Percentiles rank a stretch among this genome's conserved stretches.
Conservation (phyloP, 768 basidiomycete species). For the Trametes punicea region DNA sequence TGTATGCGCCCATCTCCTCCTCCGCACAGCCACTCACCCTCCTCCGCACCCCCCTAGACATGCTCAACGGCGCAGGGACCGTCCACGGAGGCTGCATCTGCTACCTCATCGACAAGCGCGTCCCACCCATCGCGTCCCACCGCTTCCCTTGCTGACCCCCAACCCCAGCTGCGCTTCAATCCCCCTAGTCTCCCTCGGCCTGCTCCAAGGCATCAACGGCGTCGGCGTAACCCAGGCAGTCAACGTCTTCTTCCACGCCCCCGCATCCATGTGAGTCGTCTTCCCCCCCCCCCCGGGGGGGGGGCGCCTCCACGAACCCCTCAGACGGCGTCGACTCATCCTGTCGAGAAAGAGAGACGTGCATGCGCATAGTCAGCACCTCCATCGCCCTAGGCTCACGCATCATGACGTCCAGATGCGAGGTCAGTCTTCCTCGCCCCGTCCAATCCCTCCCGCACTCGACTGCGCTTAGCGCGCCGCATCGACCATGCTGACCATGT, state of each 20-base stretch:
- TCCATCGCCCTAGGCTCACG: slow-evolving; percentile 66
- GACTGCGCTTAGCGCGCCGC: neutral
- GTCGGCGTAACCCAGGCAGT: slow-evolving; percentile 74
- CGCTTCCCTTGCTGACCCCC: neutral
- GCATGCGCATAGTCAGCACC: slow-evolving; percentile 56
- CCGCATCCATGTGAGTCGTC: slow-evolving; percentile 53
- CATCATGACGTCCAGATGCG: slow-evolving; percentile 69
- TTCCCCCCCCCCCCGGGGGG: too few relatives aligned
- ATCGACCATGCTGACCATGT: neutral
- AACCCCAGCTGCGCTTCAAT: slow-evolving; percentile 56
- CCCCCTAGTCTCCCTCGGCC: slow-evolving; percentile 63
- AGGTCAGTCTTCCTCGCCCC: slow-evolving; percentile 41
- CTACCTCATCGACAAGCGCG: slow-evolving; percentile 71
- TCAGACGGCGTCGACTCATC: neutral
- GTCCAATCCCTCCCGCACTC: too few relatives aligned
- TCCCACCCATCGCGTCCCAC: neutral
- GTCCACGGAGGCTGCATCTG: slow-evolving; percentile 74
- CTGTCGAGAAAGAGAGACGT: slow-evolving; percentile 46
- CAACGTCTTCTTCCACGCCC: slow-evolving; percentile 68
- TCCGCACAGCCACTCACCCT: neutral
- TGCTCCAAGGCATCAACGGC: slow-evolving; percentile 58
- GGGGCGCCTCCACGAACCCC: too few relatives aligned
- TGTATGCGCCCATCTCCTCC: neutral
- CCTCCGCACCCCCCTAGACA: slow-evolving; percentile 37
- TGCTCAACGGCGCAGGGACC: slow-evolving; percentile 76